Conservation (phyloP, 2,329 filamentous ascomycete species). For the Cyclaneusma minus region DNA sequence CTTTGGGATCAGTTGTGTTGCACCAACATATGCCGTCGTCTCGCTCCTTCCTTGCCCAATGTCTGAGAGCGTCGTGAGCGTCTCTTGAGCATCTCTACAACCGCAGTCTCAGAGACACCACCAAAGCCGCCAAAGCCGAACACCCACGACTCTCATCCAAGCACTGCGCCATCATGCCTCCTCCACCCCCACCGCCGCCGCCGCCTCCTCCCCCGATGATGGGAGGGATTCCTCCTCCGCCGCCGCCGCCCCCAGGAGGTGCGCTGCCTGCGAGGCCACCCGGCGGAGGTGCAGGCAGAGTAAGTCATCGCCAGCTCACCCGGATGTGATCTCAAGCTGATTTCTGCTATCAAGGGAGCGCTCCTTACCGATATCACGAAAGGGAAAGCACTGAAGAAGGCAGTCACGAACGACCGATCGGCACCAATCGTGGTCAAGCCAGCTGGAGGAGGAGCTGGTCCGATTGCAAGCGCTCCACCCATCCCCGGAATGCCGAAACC, state of each 20-base stretch:
- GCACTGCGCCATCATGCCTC: slow-evolving; percentile 23
- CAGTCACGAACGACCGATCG: slow-evolving; percentile 83
- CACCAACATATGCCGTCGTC: too few relatives aligned
- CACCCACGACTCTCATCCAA: background rate
- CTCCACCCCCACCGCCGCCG: slow-evolving; percentile 56
- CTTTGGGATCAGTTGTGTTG: too few relatives aligned
- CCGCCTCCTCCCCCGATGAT: slow-evolving; percentile 34
- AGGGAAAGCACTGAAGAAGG: slow-evolving; percentile 66
- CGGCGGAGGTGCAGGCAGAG: slow-evolving; percentile 37
- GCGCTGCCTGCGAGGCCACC: slow-evolving; percentile 40
- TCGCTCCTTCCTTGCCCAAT: too few relatives aligned
- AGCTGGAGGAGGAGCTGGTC: slow-evolving; percentile 36
- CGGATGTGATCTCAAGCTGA: background rate
- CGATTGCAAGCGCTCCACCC: slow-evolving; percentile 64
- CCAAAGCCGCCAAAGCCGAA: slow-evolving; percentile 1
- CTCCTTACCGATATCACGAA: slow-evolving; percentile 79
- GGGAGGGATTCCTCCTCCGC: slow-evolving; percentile 46
- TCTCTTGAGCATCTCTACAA: too few relatives aligned
- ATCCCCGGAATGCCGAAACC: slow-evolving; percentile 50
- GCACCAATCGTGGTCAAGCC: slow-evolving; percentile 52
- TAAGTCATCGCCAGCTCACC: slow-evolving; percentile 27
- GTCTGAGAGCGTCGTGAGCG: too few relatives aligned
- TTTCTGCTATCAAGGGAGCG: slow-evolving; percentile 52
- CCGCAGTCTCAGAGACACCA: slow-evolving; percentile 1
- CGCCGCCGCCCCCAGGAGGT: slow-evolving; percentile 48